A percentile compares a stretch with the other conserved stretches of the same genome.
Conservation (phyloP, 441 rosid species). For the Gossypium aridum region DNA sequence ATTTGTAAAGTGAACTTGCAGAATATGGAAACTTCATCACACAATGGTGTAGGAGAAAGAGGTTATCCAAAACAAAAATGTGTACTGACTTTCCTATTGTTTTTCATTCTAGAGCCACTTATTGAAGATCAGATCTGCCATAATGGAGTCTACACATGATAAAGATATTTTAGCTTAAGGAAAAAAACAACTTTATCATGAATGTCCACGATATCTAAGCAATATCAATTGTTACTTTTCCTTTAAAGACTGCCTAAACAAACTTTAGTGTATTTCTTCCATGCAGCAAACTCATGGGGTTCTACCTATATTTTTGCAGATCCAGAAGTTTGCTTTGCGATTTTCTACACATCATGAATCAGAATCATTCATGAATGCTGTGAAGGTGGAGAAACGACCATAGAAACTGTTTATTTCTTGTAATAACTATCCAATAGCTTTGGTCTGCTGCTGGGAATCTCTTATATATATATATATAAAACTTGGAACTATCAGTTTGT, state of each 20-base stretch:
- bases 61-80: too few species aligned
- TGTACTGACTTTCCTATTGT: too few species aligned
- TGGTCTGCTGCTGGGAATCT: neutral
- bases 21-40: too few species aligned
- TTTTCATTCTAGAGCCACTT: too few species aligned
- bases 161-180: too few species aligned
- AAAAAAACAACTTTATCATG: neutral
- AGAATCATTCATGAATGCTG: constrained; percentile 39
- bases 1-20: too few species aligned
- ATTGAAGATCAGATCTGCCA: too few species aligned
- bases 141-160: too few species aligned
- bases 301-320: constrained; percentile 32
- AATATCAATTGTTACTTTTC: neutral
- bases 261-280: neutral
- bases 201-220: neutral
- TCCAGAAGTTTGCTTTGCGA: constrained; percentile 76
- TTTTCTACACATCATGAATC: constrained; percentile 50
- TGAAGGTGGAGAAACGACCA: constrained; percentile 41
- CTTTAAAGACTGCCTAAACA: neutral
- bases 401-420: constrained; percentile 4
- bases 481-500: constrained; percentile 16
- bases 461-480: neutral
- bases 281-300: neutral
- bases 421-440: neutral
- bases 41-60: too few species aligned